A percentile compares a stretch with the other conserved stretches of the same genome.
phyloP scores from a whole-genome alignment of 2,329 filamentous ascomycete species.

The Colletotrichum cuscutae region DNA sequence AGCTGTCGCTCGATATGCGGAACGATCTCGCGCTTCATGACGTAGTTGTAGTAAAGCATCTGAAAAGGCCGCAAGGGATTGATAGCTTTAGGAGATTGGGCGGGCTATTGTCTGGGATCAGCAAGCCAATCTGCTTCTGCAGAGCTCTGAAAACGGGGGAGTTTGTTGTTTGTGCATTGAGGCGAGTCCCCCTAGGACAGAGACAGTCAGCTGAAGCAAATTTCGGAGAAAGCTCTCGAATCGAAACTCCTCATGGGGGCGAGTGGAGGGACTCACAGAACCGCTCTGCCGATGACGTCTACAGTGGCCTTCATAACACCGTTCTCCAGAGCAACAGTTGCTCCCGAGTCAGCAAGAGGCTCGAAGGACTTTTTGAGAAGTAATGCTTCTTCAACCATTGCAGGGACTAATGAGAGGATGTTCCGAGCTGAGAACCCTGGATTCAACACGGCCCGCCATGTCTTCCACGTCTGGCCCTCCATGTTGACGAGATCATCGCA shows the following conservation, averaged over 20 bases:
- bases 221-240: too few relatives aligned
- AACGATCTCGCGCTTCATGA: conserved; percentile 9
- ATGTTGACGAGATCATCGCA: conserved; percentile 44
- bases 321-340: conserved; percentile 42
- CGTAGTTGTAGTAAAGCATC: conserved; percentile 7
- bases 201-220: neutral
- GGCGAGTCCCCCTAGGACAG: neutral
- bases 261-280: conserved; percentile 37
- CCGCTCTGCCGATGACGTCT: conserved; percentile 50
- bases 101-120: neutral
- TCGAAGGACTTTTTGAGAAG: conserved; percentile 41
- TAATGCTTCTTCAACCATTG: conserved; percentile 48
- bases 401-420: conserved; percentile 46
- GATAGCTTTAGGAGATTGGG: neutral
- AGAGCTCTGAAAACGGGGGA: neutral
- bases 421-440: conserved; percentile 50
- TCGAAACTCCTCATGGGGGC: too few relatives aligned
- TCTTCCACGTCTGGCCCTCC: conserved; percentile 42
- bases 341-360: neutral
- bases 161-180: neutral
- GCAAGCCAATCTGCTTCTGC: neutral
- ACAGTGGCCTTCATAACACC: conserved; percentile 50
- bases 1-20: conserved; percentile 6
- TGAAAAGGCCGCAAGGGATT: neutral
- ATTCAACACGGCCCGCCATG: conserved; percentile 46